Base-by-base conservation (phyloP, 2,329 filamentous ascomycete genomes). In the Epichloe aotearoae region DNA sequence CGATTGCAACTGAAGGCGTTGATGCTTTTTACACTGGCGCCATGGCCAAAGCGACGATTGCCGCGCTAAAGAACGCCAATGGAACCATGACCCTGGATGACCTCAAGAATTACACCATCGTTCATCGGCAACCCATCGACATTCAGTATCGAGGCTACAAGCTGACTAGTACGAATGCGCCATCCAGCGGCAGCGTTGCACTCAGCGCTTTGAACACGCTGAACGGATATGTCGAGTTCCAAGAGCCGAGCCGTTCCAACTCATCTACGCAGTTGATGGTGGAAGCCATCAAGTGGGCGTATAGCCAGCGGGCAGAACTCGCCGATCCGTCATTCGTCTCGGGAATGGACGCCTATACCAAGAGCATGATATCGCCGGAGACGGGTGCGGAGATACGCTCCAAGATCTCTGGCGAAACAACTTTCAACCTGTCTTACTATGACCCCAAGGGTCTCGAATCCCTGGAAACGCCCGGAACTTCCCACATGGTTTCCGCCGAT, bases 281-380 rank as follows among this genome's bases (percentile, higher is more conserved):
- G 55, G 88, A 95, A 70, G 84, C 87, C 1, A 84, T 94, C 53
- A 74, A 85, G 7, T 95, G 90, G 61, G 86, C 82, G 0, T 95
- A 94, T 58, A 88, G 84, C 2, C 68, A 83, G 71, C 79, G 88
- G 47, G 75, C 79, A 1, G 71, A 85, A 34, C 74, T 95, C 0
- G 89, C 87, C 1, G 89, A 95, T 57, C 89, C 89, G 0, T 70
- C 69, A 0, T 94, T 86, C 58, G 77, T 90, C 6, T 59, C 65
- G 0, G 69, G 75, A 0, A 75, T 84, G 11, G 69, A 85, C 42
- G 69, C 76, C 14, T 76, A 77, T 49, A 86, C 85, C 56, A 71
- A 83, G 54, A 59, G 74, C 1, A 74, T 82, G 58, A 82, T 93
- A 64, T 71, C 88, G n/a, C 73, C 75, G 4, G 68, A 73, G 1